Evolutionary conservation across 176 grass and related monocot genomes (phyloP).

Genomic region (Rhipidocladum racemiflorum): DNA sequence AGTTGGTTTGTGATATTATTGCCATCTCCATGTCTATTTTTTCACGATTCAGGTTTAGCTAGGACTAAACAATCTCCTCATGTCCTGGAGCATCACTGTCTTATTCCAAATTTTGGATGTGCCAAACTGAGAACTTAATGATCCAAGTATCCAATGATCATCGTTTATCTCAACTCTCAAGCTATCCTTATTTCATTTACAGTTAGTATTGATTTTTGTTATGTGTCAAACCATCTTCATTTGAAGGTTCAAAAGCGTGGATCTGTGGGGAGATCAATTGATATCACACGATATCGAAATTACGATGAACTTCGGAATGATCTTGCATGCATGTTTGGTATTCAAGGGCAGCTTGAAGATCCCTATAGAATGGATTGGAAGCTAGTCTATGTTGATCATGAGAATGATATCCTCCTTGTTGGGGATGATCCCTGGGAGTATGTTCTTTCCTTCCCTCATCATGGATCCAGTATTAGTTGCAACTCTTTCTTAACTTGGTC

Average conservation of each 20-base stretch:
- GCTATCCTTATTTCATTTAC: background rate
- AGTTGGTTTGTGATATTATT: constrained; percentile 1
- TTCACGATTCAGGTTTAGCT: background rate
- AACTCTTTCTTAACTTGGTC: background rate
- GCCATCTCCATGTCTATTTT: background rate
- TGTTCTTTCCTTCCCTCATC: constrained; percentile 30
- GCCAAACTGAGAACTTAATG: background rate
- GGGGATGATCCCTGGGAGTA: constrained; percentile 99
- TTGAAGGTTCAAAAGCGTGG: constrained; percentile 99
- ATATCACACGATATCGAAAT: constrained; percentile 76
- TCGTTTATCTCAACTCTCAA: background rate
- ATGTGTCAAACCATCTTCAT: constrained; percentile 21
- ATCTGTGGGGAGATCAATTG: constrained; percentile 94
- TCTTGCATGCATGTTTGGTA: constrained; percentile 93
- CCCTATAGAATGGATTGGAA: constrained; percentile 89
- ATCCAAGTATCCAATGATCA: background rate
- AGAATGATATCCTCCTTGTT: constrained; percentile 92
- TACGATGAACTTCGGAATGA: constrained; percentile 90
- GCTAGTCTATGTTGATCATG: constrained; percentile 96
- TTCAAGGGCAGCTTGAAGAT: constrained; percentile 92
- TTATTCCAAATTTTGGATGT: constrained; percentile 5
- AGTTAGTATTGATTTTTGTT: constrained; percentile 9
- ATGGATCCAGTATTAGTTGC: background rate
- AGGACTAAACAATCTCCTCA: background rate
- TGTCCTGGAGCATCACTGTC: constrained; percentile 11